A percentile compares a stretch with the other conserved stretches of the same genome.
phyloP scores from a whole-genome alignment of 2,329 filamentous ascomycete genomes.

The Aspergillus phoenicis region DNA sequence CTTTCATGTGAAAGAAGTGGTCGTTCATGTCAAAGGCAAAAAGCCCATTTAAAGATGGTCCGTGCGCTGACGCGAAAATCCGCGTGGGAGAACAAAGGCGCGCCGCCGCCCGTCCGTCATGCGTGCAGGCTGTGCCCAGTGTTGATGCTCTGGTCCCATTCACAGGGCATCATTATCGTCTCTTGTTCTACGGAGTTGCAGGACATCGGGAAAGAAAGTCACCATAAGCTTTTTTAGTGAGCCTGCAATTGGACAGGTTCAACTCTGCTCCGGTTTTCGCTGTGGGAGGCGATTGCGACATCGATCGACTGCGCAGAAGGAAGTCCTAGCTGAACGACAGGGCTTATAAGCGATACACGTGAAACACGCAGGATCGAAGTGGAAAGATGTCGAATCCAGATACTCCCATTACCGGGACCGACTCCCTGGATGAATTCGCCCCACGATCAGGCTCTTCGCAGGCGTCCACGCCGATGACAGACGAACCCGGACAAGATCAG shows the following conservation, averaged over 20 bases:
- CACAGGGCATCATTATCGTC: too few relatives aligned
- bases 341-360: too few relatives aligned
- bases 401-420: slow-evolving; percentile 30
- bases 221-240: too few relatives aligned
- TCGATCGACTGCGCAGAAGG: too few relatives aligned
- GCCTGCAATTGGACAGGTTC: too few relatives aligned
- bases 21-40: neutral
- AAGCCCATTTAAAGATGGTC: slow-evolving; percentile 34
- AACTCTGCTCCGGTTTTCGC: too few relatives aligned
- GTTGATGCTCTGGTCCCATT: neutral
- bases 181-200: too few relatives aligned
- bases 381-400: slow-evolving; percentile 31
- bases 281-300: too few relatives aligned
- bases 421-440: slow-evolving; percentile 28
- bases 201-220: too few relatives aligned
- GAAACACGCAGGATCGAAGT: neutral
- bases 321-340: too few relatives aligned
- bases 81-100: slow-evolving; percentile 24
- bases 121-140: slow-evolving; percentile 1
- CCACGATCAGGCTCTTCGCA: slow-evolving; percentile 33
- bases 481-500: slow-evolving; percentile 14
- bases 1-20: neutral
- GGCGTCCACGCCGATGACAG: slow-evolving; percentile 33
- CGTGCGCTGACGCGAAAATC: slow-evolving; percentile 39
- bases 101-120: slow-evolving; percentile 1